A percentile compares a stretch with the other conserved stretches of the same genome.
phyloP scores from a whole-genome alignment of 2,329 filamentous ascomycete genomes.

The Apiospora koreana region DNA sequence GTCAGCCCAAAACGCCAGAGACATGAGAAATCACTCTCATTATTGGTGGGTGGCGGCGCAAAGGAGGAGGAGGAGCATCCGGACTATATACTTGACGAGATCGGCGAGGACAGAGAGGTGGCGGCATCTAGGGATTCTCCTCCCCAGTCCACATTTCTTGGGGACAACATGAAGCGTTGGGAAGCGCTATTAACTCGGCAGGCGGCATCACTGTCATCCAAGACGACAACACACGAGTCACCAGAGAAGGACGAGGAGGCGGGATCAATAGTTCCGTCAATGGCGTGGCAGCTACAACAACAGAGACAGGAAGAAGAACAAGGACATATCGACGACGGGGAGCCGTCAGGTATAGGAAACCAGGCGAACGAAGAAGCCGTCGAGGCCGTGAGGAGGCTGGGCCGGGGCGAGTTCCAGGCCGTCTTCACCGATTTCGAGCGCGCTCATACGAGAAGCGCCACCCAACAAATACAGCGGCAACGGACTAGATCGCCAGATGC shows the following conservation, averaged over 20 bases:
- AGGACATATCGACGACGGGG: background rate
- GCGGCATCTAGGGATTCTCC: background rate
- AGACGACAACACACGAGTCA: background rate
- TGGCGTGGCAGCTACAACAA: background rate
- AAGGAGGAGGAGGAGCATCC: background rate
- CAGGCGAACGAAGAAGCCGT: background rate
- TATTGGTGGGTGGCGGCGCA: no score
- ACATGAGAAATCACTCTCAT: background rate
- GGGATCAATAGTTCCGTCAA: background rate
- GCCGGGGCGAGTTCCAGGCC: background rate
- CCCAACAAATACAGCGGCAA: background rate
- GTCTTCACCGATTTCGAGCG: background rate
- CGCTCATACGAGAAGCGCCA: background rate
- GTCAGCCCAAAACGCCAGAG: background rate
- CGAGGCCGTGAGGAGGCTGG: background rate
- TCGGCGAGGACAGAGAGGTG: no score
- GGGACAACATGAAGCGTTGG: conserved; percentile 1
- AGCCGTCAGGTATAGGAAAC: background rate
- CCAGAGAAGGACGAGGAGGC: no score
- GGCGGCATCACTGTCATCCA: background rate
- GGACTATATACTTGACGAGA: background rate
- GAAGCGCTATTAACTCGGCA: background rate
- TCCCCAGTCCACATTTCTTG: background rate
- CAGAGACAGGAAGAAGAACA: background rate
- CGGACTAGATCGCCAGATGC: background rate